Percentiles rank a stretch among this genome's conserved stretches.
These are phyloP conservation scores for Luffa acutangula DNA, from an alignment of 306 rosid species.

Conservation along the genomic window DNA sequence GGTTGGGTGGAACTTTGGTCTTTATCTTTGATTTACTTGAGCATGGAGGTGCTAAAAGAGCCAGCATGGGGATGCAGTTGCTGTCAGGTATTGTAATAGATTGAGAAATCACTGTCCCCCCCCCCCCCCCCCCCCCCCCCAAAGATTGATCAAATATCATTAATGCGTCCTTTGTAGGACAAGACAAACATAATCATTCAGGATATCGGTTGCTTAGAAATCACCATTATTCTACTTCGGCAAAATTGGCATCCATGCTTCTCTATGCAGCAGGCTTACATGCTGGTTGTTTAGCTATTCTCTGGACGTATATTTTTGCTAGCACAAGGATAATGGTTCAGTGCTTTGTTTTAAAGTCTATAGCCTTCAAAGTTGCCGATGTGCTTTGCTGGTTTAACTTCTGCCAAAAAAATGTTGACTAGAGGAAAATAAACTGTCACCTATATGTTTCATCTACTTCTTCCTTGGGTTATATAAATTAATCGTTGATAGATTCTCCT, in stretches of 20 bases:
- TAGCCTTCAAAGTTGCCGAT: not conserved
- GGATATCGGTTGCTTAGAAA: not conserved
- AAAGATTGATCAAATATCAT: not conserved
- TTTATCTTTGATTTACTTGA: not conserved
- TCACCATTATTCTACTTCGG: not conserved
- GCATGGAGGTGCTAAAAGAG: not conserved
- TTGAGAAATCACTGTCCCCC: not conserved
- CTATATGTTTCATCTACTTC: not conserved
- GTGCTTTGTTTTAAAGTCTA: not conserved
- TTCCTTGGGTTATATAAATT: not conserved
- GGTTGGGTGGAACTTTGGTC: not conserved
- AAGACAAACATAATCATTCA: not conserved
- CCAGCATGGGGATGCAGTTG: not conserved
- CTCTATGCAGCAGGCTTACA: not conserved
- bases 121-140: not conserved
- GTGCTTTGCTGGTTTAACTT: not conserved
- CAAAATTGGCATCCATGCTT: not conserved
- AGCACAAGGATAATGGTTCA: not conserved
- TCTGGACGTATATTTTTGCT: not conserved
- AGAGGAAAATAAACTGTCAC: not conserved
- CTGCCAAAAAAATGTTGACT: not conserved
- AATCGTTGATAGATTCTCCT: not conserved
- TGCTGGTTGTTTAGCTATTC: not conserved
- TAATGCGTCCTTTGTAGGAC: not conserved
- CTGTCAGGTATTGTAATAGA: not conserved